Percentiles rank a stretch among this genome's conserved stretches.
Evolutionary conservation across 2,329 filamentous ascomycete species (phyloP).

Genomic region (Diaporthe batatas): DNA sequence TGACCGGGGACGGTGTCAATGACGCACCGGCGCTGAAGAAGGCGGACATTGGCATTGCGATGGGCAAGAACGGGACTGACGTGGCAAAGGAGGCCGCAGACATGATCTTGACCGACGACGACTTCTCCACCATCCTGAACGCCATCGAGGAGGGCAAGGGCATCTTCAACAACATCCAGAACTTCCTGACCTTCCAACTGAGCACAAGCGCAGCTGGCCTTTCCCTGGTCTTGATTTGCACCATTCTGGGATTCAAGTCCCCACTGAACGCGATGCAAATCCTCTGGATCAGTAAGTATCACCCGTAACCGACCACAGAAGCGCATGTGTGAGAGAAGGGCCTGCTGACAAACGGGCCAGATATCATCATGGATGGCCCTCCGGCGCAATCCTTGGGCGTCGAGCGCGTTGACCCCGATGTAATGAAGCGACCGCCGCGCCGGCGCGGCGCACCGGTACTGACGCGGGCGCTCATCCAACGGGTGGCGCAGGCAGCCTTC

Average conservation of each 20-base stretch:
- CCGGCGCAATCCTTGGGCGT: conserved; percentile 97
- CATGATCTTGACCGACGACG: conserved; percentile 91
- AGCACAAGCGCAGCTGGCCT: conserved; percentile 96
- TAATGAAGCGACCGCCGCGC: conserved; percentile 92
- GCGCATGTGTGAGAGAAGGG: background rate
- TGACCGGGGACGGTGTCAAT: conserved; percentile 99
- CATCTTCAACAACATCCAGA: conserved; percentile 99
- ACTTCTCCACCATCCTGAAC: conserved; percentile 90
- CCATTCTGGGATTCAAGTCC: conserved; percentile 91
- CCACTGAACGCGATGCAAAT: conserved; percentile 99
- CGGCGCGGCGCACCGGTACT: conserved; percentile 90
- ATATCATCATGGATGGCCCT: conserved; percentile 99
- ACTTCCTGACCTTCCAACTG: conserved; percentile 98
- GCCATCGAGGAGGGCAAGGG: conserved; percentile 99
- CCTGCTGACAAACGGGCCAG: conserved; percentile 59
- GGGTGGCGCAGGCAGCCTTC: conserved; percentile 87
- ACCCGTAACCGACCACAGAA: background rate
- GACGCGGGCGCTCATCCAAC: conserved; percentile 83
- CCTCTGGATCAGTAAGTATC: conserved; percentile 92
- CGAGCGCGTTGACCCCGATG: conserved; percentile 91
- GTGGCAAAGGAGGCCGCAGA: conserved; percentile 97
- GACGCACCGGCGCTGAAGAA: conserved; percentile 97
- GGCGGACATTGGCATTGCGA: conserved; percentile 97
- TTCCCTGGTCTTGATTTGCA: conserved; percentile 91
- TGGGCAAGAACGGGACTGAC: conserved; percentile 95